Evolutionary conservation across 1,139 yeast species (phyloP).

Genomic region (Eremothecium cymbalariae): DNA sequence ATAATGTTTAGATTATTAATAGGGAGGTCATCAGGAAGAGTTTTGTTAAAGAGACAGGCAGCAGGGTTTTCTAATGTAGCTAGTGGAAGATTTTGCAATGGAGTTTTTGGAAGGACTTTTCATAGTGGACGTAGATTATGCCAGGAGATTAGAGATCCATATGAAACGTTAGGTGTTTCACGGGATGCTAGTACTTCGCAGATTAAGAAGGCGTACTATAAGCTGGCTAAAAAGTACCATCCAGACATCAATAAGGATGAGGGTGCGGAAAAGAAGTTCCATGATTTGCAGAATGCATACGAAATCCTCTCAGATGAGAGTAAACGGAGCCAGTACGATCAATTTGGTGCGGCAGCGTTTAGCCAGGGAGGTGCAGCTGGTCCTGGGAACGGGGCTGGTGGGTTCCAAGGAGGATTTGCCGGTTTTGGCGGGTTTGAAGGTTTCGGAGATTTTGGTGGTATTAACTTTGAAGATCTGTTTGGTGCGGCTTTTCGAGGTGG

Average conservation of each 20-base stretch:
- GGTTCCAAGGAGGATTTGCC: constrained; percentile 43
- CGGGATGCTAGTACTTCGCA: constrained; percentile 67
- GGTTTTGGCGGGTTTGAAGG: constrained; percentile 39
- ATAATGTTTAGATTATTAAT: too few relatives aligned
- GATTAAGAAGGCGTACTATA: constrained; percentile 89
- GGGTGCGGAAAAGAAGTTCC: constrained; percentile 82
- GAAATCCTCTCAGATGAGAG: constrained; percentile 83
- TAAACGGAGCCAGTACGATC: constrained; percentile 85
- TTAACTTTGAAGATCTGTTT: constrained; percentile 83
- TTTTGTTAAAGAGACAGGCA: too few relatives aligned
- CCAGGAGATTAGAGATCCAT: constrained; percentile 56
- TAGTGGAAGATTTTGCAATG: too few relatives aligned
- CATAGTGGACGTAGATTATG: constrained; percentile 5
- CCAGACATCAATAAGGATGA: constrained; percentile 94
- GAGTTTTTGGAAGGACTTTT: constrained; percentile 4
- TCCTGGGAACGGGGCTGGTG: constrained; percentile 55
- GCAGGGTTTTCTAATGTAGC: too few relatives aligned
- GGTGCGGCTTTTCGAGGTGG: constrained; percentile 64
- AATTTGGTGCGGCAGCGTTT: constrained; percentile 82
- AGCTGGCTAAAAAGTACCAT: constrained; percentile 86
- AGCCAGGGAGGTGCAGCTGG: constrained; percentile 50
- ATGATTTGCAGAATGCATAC: constrained; percentile 88
- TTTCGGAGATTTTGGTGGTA: constrained; percentile 35
- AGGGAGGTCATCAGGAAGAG: too few relatives aligned
- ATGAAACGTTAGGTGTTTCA: constrained; percentile 70